These are phyloP conservation scores for Musa balbisiana DNA, from an alignment of 202 grass and related monocot species.

Conservation along the genomic window DNA sequence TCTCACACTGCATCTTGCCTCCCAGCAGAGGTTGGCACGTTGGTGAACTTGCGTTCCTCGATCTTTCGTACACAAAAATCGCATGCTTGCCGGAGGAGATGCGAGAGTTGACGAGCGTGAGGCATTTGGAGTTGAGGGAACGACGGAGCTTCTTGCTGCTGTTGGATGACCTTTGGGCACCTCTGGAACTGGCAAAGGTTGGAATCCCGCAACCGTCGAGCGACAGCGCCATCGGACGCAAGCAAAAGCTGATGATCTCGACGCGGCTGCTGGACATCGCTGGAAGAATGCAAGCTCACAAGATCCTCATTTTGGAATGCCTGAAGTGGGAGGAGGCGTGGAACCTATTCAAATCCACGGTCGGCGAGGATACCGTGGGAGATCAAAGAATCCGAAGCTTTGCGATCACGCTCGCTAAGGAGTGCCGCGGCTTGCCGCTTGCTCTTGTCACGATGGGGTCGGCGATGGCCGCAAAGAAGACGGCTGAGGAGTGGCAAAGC, in stretches of 20 bases:
- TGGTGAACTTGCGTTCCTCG: slow-evolving; percentile 12
- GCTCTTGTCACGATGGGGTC: slow-evolving; percentile 14
- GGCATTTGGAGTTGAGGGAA: slow-evolving; percentile 18
- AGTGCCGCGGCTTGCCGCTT: slow-evolving; percentile 16
- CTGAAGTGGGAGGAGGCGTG: slow-evolving; percentile 13
- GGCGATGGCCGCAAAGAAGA: slow-evolving; percentile 12
- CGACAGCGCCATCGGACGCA: not conserved
- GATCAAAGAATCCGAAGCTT: slow-evolving; percentile 3
- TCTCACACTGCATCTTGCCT: slow-evolving; percentile 9
- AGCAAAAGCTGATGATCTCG: slow-evolving; percentile 15
- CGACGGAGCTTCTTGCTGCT: slow-evolving; percentile 7
- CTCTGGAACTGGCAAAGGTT: slow-evolving; percentile 1
- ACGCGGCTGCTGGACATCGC: not conserved
- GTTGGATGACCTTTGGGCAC: slow-evolving; percentile 20
- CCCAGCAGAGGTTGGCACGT: slow-evolving; percentile 10
- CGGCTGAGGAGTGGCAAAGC: slow-evolving; percentile 1
- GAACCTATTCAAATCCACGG: slow-evolving; percentile 7
- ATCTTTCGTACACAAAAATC: slow-evolving; percentile 17
- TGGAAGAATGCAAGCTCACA: slow-evolving; percentile 13
- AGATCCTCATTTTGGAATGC: slow-evolving; percentile 8
- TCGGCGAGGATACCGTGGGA: not conserved
- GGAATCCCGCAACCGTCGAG: slow-evolving; percentile 1
- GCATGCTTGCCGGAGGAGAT: slow-evolving; percentile 4
- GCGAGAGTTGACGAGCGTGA: not conserved
- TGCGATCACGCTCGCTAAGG: not conserved